Evolutionary conservation across 768 basidiomycete genomes (phyloP), one percentile per base, ranked within the genome.

Genomic region (Leucocoprinus sp.): DNA sequence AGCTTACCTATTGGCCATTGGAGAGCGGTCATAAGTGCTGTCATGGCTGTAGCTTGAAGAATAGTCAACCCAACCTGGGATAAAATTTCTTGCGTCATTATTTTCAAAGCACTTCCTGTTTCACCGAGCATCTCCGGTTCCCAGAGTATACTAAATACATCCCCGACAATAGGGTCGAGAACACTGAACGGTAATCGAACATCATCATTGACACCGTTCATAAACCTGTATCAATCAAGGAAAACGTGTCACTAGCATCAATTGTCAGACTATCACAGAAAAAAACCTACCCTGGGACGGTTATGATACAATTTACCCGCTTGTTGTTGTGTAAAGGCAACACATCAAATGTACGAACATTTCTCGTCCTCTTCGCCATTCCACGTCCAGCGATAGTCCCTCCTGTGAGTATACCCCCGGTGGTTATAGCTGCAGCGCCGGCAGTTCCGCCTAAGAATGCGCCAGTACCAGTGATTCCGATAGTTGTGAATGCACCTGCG

Each of bases 51-150:
- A 0, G 91, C 86, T 54, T 88, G 84, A 12, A 99, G 67, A 2
- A 95, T 90, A 6, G 93, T 93, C 64, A 92, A 80, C 12, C 87
- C 87, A 12, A 95, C 76, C 59, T 93, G 91, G 0, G 91, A 82
- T 22, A 99, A 69, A 15, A 97, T 84, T 59, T 97, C 95, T 19
- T 80, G 69, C 1, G 93, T 96, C 28, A 99, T 68, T 54, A 99
- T 97, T 63, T 81, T 83, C 55, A 99, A 62, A 0, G 95, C 93
- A 54, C 83, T 84, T 50, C 96, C 96, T 2, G 93, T 97, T 64
- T 98, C 95, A 46, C 75, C 76, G 61, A 99, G 96, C 93, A 98
- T 99, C 61, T 98, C 93, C 0, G 96, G 96, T 58, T 99, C 96
- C 96, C 96, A 99, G 1, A 93, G 75, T 0, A 96, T 80, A 54